Evolutionary conservation across 345 rosid genomes (phyloP), one percentile per base, ranked within the genome.

Genomic region (Lepidium africanum): DNA sequence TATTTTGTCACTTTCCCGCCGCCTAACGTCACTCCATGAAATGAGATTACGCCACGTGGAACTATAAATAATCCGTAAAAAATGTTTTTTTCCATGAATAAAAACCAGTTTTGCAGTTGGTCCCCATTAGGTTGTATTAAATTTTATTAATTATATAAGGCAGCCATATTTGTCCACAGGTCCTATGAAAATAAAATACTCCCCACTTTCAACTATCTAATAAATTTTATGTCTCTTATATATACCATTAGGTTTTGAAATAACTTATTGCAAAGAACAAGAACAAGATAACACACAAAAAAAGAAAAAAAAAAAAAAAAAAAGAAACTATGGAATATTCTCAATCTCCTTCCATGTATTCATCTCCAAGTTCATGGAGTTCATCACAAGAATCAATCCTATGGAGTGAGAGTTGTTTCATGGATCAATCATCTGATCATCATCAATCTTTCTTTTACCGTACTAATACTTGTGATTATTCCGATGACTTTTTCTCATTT

Each of bases 371-470:
- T 68, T 74, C 78, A 61, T 74, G 70, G 78, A 68, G 77, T 53
- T 83, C 88, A 13, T 65, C 73, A 6, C 81, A 83, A 40, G 81
- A 78, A 63, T 56, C 71, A 5, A 72, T 76, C 40, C 66, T 78
- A 13, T 81, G 86, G 86, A 79, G 79, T 30, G 67, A 59, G 38
- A 75, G 75, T 15, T 63, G 71, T 42, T 66, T 77, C 55, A 59
- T 69, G 65, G 50, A 75, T 47, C 70, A 63, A 53, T 60, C 63
- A 36, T 67, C 64, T 14, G 37, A 60, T 50, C 42, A 75, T 16
- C 80, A 65, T 16, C 80, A 65, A 64, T 57, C 55, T 11, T 71
- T 77, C 35, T 72, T 84, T 43, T 74, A 74, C 33, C 83, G 6
- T 27, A 4, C 80, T 52, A 70, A 55, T 3, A 25, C 27, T 59